Evolutionary conservation across 345 rosid genomes (phyloP).

Genomic region (Camelina sativa): DNA sequence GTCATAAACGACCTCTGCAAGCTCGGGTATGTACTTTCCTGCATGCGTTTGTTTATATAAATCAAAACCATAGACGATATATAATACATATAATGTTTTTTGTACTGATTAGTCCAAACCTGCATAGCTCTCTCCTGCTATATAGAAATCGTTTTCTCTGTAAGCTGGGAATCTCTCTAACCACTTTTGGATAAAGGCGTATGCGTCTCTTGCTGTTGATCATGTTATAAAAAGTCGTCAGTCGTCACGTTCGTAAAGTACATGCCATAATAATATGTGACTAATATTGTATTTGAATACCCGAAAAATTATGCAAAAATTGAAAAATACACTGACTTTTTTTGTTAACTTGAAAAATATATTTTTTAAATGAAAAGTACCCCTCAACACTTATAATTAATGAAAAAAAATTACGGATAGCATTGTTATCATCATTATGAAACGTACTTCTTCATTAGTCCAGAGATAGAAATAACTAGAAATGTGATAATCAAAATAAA

Average conservation of each 20-base stretch:
- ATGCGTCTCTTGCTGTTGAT: conserved; percentile 71
- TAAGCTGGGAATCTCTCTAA: conserved; percentile 76
- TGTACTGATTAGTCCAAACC: conserved; percentile 47
- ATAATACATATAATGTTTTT: not conserved
- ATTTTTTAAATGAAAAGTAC: too few relatives aligned
- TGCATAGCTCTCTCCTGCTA: conserved; percentile 97
- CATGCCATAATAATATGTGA: not conserved
- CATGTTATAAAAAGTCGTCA: not conserved
- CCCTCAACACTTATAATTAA: too few relatives aligned
- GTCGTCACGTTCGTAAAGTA: conserved; percentile 10
- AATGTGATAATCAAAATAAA: too few relatives aligned
- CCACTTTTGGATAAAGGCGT: conserved; percentile 77
- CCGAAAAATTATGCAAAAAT: too few relatives aligned
- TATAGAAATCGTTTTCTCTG: conserved; percentile 57
- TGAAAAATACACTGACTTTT: too few relatives aligned
- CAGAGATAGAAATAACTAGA: too few relatives aligned
- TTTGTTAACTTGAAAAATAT: too few relatives aligned
- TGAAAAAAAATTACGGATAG: too few relatives aligned
- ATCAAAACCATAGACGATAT: conserved; percentile 10
- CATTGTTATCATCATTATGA: too few relatives aligned
- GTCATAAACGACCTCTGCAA: conserved; percentile 73
- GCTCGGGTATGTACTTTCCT: conserved; percentile 91
- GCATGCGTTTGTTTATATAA: conserved; percentile 18
- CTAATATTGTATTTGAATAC: too few relatives aligned
- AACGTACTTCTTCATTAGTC: too few relatives aligned